phyloP scores from a whole-genome alignment of 2,329 filamentous ascomycete genomes.

The Ophiostoma montium region DNA sequence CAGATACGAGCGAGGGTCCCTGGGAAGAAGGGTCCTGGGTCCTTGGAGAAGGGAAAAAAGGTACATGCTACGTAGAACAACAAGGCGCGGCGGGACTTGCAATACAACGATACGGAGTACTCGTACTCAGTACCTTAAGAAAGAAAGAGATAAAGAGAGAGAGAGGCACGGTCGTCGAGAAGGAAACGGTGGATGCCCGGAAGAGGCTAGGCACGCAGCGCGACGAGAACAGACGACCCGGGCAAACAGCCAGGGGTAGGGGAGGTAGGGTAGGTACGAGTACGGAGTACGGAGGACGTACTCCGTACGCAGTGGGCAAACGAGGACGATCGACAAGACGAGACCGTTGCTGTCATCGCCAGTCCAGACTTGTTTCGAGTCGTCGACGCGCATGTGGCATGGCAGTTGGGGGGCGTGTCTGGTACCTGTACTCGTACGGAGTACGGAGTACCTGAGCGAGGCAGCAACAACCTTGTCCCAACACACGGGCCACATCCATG shows the following conservation, averaged over 20 bases:
- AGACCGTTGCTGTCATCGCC: background rate
- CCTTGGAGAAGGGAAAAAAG: background rate
- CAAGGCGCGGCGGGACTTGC: background rate
- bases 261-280: no score
- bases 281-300: no score
- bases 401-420: no score
- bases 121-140: background rate
- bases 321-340: no score
- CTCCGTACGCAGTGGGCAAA: no score
- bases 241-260: no score
- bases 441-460: no score
- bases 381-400: background rate
- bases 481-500: slow-evolving; percentile 13
- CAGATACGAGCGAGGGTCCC: background rate
- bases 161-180: slow-evolving; percentile 18
- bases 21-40: no score
- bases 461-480: no score
- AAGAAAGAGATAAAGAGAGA: slow-evolving; percentile 10
- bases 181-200: no score
- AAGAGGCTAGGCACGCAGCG: background rate
- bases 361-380: background rate
- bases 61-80: background rate
- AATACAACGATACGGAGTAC: background rate
- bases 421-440: no score
- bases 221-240: no score